phyloP scores from a whole-genome alignment of 768 basidiomycete species.

The Rhodotorula babjevae region DNA sequence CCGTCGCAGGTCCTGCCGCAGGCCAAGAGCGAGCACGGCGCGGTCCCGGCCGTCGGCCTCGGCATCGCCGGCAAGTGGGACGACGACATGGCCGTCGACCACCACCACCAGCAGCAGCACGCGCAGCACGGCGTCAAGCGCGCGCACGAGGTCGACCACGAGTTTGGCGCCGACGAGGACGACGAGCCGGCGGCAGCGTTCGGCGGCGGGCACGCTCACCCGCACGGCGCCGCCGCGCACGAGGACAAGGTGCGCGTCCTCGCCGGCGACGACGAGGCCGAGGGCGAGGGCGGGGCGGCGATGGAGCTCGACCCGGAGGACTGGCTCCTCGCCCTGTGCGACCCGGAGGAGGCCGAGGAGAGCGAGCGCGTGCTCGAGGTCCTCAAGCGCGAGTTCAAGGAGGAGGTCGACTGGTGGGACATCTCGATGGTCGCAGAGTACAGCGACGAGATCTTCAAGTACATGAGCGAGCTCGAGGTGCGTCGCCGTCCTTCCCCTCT shows the following conservation, averaged over 20 bases:
- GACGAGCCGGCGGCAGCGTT: slow-evolving; percentile 5
- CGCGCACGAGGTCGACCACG: slow-evolving; percentile 28
- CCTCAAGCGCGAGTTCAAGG: slow-evolving; percentile 61
- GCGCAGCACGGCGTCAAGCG: slow-evolving; percentile 14
- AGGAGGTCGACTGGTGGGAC: slow-evolving; percentile 72
- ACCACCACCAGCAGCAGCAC: background rate
- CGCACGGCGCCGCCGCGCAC: slow-evolving; percentile 7
- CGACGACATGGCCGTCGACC: slow-evolving; percentile 18
- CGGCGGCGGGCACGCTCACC: background rate
- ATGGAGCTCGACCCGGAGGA: slow-evolving; percentile 47
- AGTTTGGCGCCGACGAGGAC: slow-evolving; percentile 14
- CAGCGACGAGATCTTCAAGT: slow-evolving; percentile 93
- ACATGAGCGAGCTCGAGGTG: slow-evolving; percentile 92
- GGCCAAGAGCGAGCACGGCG: background rate
- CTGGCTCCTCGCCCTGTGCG: slow-evolving; percentile 46
- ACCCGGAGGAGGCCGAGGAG: slow-evolving; percentile 44
- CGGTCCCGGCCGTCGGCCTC: background rate
- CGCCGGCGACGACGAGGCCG: slow-evolving; percentile 13
- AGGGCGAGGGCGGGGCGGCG: background rate
- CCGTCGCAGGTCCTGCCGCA: background rate
- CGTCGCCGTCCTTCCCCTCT: slow-evolving; percentile 39
- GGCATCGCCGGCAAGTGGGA: slow-evolving; percentile 10
- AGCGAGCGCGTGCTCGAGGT: slow-evolving; percentile 56
- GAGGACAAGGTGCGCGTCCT: slow-evolving; percentile 38
- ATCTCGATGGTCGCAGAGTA: slow-evolving; percentile 98